phyloP scores from a whole-genome alignment of 176 grass and related monocot genomes.

The Aegilops longissima region DNA sequence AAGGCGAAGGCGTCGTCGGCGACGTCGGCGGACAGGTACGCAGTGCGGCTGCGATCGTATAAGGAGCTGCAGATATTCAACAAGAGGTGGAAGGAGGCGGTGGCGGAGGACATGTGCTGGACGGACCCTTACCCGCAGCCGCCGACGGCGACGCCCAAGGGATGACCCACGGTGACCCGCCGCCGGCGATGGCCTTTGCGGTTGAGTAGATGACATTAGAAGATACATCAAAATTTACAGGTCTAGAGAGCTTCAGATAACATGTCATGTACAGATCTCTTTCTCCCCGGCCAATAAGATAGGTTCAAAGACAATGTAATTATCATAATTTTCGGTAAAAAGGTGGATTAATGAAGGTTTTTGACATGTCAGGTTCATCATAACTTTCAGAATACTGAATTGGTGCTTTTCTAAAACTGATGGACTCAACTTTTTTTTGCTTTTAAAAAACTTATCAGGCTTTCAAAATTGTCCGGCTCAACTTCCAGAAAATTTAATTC shows the following conservation, averaged over 20 bases:
- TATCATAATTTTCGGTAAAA: background rate
- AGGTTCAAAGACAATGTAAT: constrained; percentile 6
- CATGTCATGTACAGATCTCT: constrained; percentile 27
- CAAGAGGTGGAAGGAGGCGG: constrained; percentile 68
- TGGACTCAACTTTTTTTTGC: too few species aligned
- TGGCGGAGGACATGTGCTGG: constrained; percentile 70
- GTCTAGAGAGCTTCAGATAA: background rate
- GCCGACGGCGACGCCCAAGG: constrained; percentile 5
- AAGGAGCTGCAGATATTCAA: constrained; percentile 65
- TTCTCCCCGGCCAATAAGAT: background rate
- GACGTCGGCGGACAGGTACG: constrained; percentile 39
- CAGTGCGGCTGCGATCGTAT: constrained; percentile 71
- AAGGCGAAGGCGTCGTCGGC: constrained; percentile 10
- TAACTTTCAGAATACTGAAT: too few species aligned
- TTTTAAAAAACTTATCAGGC: too few species aligned
- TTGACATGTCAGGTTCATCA: background rate
- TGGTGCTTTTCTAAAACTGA: too few species aligned
- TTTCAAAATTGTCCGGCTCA: too few species aligned
- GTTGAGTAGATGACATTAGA: constrained; percentile 16
- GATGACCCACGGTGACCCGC: background rate
- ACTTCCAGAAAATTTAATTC: too few species aligned
- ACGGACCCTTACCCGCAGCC: constrained; percentile 55
- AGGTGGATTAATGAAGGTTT: constrained; percentile 16
- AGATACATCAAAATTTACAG: constrained; percentile 11
- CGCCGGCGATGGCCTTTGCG: background rate